Evolutionary conservation across 2,329 filamentous ascomycete species (phyloP), one percentile per base, ranked within the genome.

Genomic region (Teratosphaeria epicoccoides): DNA sequence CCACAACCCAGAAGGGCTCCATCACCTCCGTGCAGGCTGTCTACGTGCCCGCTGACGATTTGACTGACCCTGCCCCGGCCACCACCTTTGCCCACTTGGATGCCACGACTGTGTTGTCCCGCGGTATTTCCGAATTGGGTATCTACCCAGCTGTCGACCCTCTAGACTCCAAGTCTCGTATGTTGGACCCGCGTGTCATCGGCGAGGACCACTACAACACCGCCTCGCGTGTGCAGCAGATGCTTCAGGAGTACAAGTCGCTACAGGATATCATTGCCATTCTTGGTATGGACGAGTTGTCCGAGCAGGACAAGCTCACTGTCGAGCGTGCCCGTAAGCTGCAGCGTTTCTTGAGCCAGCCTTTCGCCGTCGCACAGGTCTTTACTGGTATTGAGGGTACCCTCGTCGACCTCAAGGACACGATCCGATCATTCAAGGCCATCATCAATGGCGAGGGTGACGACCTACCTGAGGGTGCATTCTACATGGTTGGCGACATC

Each of bases 251-350:
- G 82, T 98, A 98, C 87, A 97, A 97, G 87, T 97, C 91, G 61
- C 88, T 98, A 64, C 93, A 98, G 81, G 93, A 98, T 81, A 98
- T 98, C 84, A 69, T 69, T 81, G 93, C 93, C 76, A 98, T 98
- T 89, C 78, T 97, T 73, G 91, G 91, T 85, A 97, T 98, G 93
- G 93, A 98, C 76, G 93, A 98, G 75, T 79, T 98, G 77, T 97
- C 93, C 61, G 93, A 97, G 82, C 87, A 87, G 68, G 93, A 98
- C 77, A 96, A 98, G 86, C 84, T 98, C 69, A 97, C 93, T 67
- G 93, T 98, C 82, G 93, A 98, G 86, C 93, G 93, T 84, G 93
- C 93, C 76, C 91, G 93, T 81, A 97, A 97, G 84, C 85, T 98
- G 73, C 93, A 98, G 83, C 87, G 90, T 86, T 98, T 98, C 89